Conservation (phyloP, 306 rosid species). For the Glycine tomentella region DNA sequence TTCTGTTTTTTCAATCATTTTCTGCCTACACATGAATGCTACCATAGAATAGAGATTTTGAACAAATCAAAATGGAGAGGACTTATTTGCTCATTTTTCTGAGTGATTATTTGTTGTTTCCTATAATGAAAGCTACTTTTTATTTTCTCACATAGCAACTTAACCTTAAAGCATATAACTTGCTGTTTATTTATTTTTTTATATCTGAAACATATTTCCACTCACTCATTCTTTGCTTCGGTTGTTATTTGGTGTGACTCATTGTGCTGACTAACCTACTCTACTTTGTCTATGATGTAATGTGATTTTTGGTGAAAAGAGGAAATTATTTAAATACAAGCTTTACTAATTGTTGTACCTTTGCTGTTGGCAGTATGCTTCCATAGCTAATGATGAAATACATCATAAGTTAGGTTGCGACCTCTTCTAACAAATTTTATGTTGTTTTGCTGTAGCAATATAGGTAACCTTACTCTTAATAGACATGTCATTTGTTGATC, state of each 20-base stretch:
- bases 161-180: slow-evolving; percentile 8
- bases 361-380: slow-evolving; percentile 11
- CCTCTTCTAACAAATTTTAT: too few relatives aligned
- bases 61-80: background rate
- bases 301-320: background rate
- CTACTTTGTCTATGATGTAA: background rate
- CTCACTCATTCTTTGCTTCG: background rate
- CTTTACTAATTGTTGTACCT: slow-evolving; percentile 12
- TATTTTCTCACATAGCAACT: background rate
- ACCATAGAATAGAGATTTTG: background rate
- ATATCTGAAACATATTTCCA: background rate
- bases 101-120: slow-evolving; percentile 18
- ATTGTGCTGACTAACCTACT: slow-evolving; percentile 9
- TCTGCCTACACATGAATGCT: background rate
- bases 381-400: slow-evolving; percentile 29
- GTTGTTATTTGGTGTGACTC: background rate
- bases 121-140: background rate
- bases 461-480: too few relatives aligned
- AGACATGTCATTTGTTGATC: too few relatives aligned
- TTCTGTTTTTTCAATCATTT: background rate
- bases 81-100: slow-evolving; percentile 21
- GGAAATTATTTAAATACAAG: background rate
- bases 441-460: too few relatives aligned
- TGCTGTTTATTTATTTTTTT: background rate
- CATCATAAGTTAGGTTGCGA: slow-evolving; percentile 41